Percentiles rank a stretch among this genome's conserved stretches.
Evolutionary conservation across 1,284 basidiomycete genomes (phyloP).

Genomic region (Ceratobasidium sp.): DNA sequence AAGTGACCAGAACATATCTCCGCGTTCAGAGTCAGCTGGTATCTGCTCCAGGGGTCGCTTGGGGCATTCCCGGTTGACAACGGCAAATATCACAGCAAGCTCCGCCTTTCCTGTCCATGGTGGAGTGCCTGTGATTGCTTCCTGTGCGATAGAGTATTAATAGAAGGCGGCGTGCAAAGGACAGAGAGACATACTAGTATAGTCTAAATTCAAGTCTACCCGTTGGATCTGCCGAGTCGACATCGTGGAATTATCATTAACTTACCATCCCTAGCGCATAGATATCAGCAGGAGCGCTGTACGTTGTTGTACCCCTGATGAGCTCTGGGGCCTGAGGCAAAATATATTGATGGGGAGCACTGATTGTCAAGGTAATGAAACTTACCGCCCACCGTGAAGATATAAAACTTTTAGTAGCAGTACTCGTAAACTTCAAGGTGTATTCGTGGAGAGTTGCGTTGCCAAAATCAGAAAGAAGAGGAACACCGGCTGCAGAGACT

Average conservation of each 20-base stretch:
- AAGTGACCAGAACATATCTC: constrained; percentile 1
- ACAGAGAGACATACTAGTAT: neutral
- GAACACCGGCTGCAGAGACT: neutral
- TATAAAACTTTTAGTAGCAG: neutral
- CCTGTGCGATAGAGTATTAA: neutral
- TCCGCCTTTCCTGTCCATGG: neutral
- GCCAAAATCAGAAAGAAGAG: constrained; percentile 4
- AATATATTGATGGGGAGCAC: neutral
- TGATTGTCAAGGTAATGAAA: neutral
- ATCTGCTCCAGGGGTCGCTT: neutral
- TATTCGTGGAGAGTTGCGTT: neutral
- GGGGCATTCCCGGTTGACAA: neutral
- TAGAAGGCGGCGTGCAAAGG: neutral
- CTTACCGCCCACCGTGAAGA: constrained; percentile 13
- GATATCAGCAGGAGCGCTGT: neutral
- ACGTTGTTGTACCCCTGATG: neutral
- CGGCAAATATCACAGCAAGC: neutral
- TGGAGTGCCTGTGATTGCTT: neutral
- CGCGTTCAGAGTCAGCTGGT: neutral
- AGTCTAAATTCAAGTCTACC: neutral
- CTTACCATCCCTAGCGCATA: constrained; percentile 25
- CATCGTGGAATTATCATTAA: neutral
- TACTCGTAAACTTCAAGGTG: constrained; percentile 1
- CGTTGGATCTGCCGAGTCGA: neutral
- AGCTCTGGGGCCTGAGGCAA: constrained; percentile 15